Conservation (phyloP, 495 filamentous ascomycete species). For the Alectoria sarmentosa region DNA sequence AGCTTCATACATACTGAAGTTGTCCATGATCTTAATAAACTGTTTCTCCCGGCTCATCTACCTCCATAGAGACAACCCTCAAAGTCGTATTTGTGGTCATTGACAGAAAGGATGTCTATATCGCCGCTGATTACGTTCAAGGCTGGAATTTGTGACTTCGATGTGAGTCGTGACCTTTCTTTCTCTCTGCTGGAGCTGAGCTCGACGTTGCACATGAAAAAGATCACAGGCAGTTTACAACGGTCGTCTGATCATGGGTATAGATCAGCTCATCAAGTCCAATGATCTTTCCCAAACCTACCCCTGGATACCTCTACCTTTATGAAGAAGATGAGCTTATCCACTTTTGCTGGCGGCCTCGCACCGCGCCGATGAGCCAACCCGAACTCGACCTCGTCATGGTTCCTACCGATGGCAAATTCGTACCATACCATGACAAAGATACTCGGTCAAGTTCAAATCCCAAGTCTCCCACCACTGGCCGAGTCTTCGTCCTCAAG, state of each 20-base stretch:
- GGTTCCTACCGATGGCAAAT: slow-evolving; percentile 81
- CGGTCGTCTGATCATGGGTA: slow-evolving; percentile 1
- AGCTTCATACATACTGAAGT: too few relatives aligned
- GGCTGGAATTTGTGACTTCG: slow-evolving; percentile 82
- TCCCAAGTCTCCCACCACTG: slow-evolving; percentile 63
- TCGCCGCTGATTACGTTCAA: slow-evolving; percentile 91
- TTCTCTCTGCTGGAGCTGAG: not conserved
- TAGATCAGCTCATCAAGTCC: slow-evolving; percentile 54
- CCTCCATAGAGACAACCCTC: not conserved
- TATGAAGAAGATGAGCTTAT: slow-evolving; percentile 90
- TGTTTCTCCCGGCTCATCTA: not conserved
- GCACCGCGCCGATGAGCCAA: slow-evolving; percentile 52
- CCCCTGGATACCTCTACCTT: slow-evolving; percentile 86
- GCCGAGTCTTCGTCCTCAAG: slow-evolving; percentile 87
- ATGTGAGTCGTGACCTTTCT: slow-evolving; percentile 49
- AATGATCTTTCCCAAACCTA: slow-evolving; percentile 59
- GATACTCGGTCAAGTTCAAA: slow-evolving; percentile 34
- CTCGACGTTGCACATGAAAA: not conserved
- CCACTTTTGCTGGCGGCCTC: slow-evolving; percentile 93
- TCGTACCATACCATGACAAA: slow-evolving; percentile 64
- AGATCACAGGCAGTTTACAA: not conserved
- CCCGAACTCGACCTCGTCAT: slow-evolving; percentile 80
- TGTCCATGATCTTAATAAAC: not conserved
- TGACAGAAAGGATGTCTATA: slow-evolving; percentile 57
- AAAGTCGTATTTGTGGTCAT: not conserved